phyloP scores from a whole-genome alignment of 768 basidiomycete genomes.

The Hydnomerulius pinastri region DNA sequence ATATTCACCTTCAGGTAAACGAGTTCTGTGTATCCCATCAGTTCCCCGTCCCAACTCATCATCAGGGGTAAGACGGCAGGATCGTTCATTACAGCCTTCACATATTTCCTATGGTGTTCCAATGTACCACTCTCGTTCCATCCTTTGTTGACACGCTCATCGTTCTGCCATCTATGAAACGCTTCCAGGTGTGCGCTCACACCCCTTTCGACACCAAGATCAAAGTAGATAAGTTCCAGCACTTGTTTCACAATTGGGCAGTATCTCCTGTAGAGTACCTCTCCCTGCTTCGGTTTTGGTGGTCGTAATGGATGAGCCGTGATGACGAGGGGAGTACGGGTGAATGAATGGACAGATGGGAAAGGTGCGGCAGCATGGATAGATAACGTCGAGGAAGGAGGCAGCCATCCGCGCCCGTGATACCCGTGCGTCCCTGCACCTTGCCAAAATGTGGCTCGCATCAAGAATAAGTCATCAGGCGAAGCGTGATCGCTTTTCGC shows the following conservation, averaged over 20 bases:
- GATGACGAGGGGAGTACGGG: conserved; percentile 47
- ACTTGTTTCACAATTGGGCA: conserved; percentile 35
- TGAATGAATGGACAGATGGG: conserved; percentile 43
- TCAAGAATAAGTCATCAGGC: conserved; percentile 38
- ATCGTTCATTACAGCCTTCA: conserved; percentile 37
- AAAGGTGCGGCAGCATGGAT: conserved; percentile 28
- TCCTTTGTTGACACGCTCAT: conserved; percentile 44
- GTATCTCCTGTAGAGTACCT: conserved; percentile 40
- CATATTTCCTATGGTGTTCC: conserved; percentile 44
- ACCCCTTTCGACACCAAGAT: conserved; percentile 17
- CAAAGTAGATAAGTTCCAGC: conserved; percentile 31
- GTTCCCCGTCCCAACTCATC: conserved; percentile 47
- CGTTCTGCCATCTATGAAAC: conserved; percentile 53
- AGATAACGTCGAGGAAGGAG: conserved; percentile 31
- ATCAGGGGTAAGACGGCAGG: conserved; percentile 42
- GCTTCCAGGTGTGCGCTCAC: conserved; percentile 39
- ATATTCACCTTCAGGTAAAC: conserved; percentile 45
- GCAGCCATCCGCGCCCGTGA: conserved; percentile 35
- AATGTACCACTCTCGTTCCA: conserved; percentile 50
- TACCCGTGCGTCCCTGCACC: conserved; percentile 42
- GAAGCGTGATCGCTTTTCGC: conserved; percentile 6
- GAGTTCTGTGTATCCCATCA: conserved; percentile 48
- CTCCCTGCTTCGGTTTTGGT: conserved; percentile 44
- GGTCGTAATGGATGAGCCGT: conserved; percentile 54
- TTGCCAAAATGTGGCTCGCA: conserved; percentile 50